Evolutionary conservation across 345 rosid genomes (phyloP).

Genomic region (Bruguiera sexangula): DNA sequence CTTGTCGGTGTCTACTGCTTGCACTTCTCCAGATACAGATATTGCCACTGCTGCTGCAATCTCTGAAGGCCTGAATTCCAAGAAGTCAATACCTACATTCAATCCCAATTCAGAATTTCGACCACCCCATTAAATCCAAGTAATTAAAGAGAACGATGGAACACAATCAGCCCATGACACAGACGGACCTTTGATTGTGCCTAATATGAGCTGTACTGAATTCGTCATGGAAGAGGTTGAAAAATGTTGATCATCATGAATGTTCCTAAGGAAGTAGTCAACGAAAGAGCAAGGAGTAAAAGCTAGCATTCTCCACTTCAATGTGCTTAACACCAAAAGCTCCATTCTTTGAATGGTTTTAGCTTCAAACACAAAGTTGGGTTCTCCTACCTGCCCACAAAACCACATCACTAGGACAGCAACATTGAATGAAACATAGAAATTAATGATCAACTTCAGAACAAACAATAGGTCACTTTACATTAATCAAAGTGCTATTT

Average conservation of each 20-base stretch:
- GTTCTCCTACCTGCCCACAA: constrained; percentile 39
- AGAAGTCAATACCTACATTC: constrained; percentile 60
- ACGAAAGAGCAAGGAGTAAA: constrained; percentile 55
- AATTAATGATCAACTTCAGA: not conserved
- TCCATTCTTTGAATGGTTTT: constrained; percentile 63
- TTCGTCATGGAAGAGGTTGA: not conserved
- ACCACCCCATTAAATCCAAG: constrained; percentile 16
- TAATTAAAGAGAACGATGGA: not conserved
- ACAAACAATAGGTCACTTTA: not conserved
- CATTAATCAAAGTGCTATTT: not conserved
- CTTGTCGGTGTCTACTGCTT: constrained; percentile 38
- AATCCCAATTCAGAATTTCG: constrained; percentile 34
- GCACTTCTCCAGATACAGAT: constrained; percentile 38
- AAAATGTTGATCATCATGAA: constrained; percentile 27
- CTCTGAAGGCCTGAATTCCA: constrained; percentile 76
- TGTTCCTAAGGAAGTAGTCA: constrained; percentile 44
- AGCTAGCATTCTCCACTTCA: constrained; percentile 64
- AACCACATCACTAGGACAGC: not conserved
- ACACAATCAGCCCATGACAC: not conserved
- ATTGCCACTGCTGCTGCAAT: constrained; percentile 72
- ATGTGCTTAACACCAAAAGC: constrained; percentile 50
- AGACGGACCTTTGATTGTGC: constrained; percentile 44
- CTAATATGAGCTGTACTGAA: constrained; percentile 36
- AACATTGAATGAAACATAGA: not conserved
- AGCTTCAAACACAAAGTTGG: constrained; percentile 51